Evolutionary conservation across 2,329 filamentous ascomycete genomes (phyloP).

Genomic region (Pseudogymnoascus sp.): DNA sequence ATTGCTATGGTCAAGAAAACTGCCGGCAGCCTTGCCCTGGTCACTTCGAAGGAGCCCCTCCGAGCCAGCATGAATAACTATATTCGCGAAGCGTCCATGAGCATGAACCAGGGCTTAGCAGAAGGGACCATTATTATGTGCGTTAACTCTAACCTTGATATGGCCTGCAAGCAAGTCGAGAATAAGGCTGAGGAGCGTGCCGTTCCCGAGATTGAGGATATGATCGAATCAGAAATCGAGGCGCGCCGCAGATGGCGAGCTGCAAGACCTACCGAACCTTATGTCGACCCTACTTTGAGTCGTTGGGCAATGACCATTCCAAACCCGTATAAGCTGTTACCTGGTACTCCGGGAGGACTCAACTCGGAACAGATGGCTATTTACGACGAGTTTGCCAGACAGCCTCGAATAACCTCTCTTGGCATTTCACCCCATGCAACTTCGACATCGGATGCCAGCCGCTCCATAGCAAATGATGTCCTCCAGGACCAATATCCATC

Average conservation of each 20-base stretch:
- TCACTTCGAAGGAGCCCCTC: slow-evolving; percentile 96
- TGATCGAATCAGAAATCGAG: slow-evolving; percentile 75
- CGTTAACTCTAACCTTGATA: slow-evolving; percentile 93
- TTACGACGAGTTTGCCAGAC: slow-evolving; percentile 90
- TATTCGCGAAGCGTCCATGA: slow-evolving; percentile 61
- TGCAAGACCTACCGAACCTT: slow-evolving; percentile 72
- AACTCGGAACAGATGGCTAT: slow-evolving; percentile 91
- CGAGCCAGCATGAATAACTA: slow-evolving; percentile 97
- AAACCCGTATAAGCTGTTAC: slow-evolving; percentile 81
- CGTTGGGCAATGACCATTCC: slow-evolving; percentile 92
- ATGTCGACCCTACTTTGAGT: slow-evolving; percentile 72
- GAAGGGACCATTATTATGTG: slow-evolving; percentile 98
- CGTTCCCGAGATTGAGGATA: slow-evolving; percentile 87
- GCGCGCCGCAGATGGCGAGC: slow-evolving; percentile 66
- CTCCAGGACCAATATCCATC: slow-evolving; percentile 53
- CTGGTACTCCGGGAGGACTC: slow-evolving; percentile 56
- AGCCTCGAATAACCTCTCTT: slow-evolving; percentile 58
- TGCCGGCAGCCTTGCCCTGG: slow-evolving; percentile 84
- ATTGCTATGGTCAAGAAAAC: slow-evolving; percentile 93
- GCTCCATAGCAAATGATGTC: slow-evolving; percentile 54
- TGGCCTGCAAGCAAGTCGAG: slow-evolving; percentile 88
- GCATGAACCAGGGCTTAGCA: slow-evolving; percentile 69
- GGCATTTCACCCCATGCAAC: slow-evolving; percentile 47
- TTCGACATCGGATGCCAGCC: slow-evolving; percentile 51
- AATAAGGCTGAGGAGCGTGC: slow-evolving; percentile 92